Evolutionary conservation across 352 stramenopile genomes (phyloP).

Genomic region (Phytophthora cactorum): DNA sequence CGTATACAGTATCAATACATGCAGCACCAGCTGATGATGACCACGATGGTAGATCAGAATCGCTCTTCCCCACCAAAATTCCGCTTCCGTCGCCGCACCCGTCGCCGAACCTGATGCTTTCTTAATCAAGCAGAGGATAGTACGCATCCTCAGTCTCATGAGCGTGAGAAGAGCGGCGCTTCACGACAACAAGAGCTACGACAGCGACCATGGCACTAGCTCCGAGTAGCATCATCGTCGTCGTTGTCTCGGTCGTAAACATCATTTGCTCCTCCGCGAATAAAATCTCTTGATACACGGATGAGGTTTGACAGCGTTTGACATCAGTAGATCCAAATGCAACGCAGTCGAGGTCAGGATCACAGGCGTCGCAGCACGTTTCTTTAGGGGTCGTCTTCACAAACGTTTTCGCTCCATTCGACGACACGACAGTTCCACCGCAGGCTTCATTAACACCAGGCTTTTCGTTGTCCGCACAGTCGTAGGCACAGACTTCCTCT

Average conservation of each 20-base stretch:
- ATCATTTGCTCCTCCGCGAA: constrained; percentile 11
- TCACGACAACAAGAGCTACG: constrained; percentile 58
- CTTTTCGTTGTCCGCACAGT: constrained; percentile 29
- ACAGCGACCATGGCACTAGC: constrained; percentile 54
- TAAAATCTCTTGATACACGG: constrained; percentile 23
- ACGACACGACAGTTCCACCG: constrained; percentile 42
- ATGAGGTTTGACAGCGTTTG: constrained; percentile 45
- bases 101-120: not conserved
- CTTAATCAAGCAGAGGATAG: constrained; percentile 61
- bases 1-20: too few species aligned
- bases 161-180: constrained; percentile 13
- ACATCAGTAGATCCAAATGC: constrained; percentile 17
- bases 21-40: too few species aligned
- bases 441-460: constrained; percentile 49
- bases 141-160: constrained; percentile 48
- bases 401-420: constrained; percentile 13
- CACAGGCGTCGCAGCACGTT: constrained; percentile 37
- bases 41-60: too few species aligned
- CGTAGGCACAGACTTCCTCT: constrained; percentile 32
- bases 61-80: too few species aligned
- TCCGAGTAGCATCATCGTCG: constrained; percentile 39
- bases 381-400: constrained; percentile 42
- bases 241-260: constrained; percentile 27
- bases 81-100: too few species aligned
- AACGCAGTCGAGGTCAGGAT: constrained; percentile 2